phyloP scores from a whole-genome alignment of 768 basidiomycete genomes.

The Rhizopogon sp. region DNA sequence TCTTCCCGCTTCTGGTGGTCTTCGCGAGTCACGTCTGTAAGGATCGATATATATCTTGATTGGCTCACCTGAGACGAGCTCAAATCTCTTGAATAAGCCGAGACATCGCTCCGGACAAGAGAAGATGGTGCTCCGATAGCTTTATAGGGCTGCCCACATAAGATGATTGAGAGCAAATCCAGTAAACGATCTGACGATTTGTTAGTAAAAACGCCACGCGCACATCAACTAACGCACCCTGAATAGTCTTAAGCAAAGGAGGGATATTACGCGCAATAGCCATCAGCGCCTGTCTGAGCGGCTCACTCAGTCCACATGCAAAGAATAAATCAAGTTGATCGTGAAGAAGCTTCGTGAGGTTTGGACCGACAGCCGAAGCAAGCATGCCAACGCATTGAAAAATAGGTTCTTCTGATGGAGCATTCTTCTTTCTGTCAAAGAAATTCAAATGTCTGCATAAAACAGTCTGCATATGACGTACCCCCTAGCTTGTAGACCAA shows the following conservation, averaged over 20 bases:
- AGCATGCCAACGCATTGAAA: conserved; percentile 98
- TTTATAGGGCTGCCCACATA: conserved; percentile 82
- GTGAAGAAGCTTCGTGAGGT: conserved; percentile 91
- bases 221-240: conserved; percentile 47
- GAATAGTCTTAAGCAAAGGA: conserved; percentile 86
- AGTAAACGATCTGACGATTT: conserved; percentile 71
- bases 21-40: conserved; percentile 13
- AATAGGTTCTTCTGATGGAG: conserved; percentile 89
- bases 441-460: conserved; percentile 2
- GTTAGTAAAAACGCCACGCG: neutral
- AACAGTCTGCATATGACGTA: conserved; percentile 27
- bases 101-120: conserved; percentile 48
- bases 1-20: conserved; percentile 52
- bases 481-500: conserved; percentile 86
- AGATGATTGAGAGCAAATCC: conserved; percentile 73
- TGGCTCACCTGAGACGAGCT: conserved; percentile 40
- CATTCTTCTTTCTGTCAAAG: conserved; percentile 68
- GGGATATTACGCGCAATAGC: conserved; percentile 86
- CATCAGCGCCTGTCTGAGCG: conserved; percentile 77
- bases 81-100: conserved; percentile 45
- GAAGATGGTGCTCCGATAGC: conserved; percentile 81
- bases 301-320: conserved; percentile 86
- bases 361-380: conserved; percentile 90
- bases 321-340: conserved; percentile 98
- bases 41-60: neutral